Evolutionary conservation across 202 grass and related monocot genomes (phyloP).

Genomic region (Musa balbisiana): DNA sequence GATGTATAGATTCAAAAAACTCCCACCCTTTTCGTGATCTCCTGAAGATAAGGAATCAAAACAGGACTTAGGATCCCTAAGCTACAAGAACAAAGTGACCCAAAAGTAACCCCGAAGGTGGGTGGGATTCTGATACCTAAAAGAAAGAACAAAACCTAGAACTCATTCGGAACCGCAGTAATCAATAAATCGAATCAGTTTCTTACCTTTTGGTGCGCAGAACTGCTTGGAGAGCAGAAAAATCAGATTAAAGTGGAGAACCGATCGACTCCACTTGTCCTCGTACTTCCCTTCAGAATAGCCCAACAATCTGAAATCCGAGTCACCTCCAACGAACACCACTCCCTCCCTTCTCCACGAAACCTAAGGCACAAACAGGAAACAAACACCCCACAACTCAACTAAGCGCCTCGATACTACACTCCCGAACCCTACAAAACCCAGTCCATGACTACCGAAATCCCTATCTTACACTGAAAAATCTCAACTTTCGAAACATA

Average conservation of each 20-base stretch:
- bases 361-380: not conserved
- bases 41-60: not conserved
- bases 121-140: not conserved
- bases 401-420: not conserved
- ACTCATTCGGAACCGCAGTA: not conserved
- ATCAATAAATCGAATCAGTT: not conserved
- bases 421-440: not conserved
- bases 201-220: not conserved
- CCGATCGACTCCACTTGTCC: not conserved
- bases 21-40: not conserved
- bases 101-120: not conserved
- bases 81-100: not conserved
- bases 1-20: not conserved
- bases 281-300: not conserved
- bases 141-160: not conserved
- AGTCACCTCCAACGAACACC: not conserved
- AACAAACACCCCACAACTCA: not conserved
- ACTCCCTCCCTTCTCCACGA: not conserved
- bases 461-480: not conserved
- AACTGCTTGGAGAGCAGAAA: not conserved
- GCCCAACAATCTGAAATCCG: not conserved
- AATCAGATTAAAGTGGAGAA: not conserved
- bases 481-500: not conserved
- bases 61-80: not conserved
- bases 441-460: not conserved